Percentiles rank a stretch among this genome's conserved stretches.
phyloP scores from a whole-genome alignment of 495 filamentous ascomycete species.

The Penicillium fimorum region DNA sequence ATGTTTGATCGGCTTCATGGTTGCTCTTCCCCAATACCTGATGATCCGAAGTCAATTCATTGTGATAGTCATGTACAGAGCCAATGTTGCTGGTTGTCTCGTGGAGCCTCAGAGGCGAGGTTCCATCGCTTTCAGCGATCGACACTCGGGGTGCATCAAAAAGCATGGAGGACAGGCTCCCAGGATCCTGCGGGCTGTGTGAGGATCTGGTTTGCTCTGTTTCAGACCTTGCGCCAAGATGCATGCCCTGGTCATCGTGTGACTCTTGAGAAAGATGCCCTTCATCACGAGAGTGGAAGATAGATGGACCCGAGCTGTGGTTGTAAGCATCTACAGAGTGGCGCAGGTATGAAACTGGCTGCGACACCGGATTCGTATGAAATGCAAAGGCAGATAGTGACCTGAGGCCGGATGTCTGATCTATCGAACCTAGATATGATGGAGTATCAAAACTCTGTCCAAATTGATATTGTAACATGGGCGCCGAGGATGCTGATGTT shows the following conservation, averaged over 20 bases:
- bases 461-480: conserved; percentile 22
- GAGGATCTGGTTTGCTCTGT: not conserved
- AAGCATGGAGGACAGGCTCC: conserved; percentile 5
- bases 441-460: conserved; percentile 20
- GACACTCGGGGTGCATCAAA: conserved; percentile 8
- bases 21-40: not conserved
- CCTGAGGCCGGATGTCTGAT: conserved; percentile 31
- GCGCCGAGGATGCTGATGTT: conserved; percentile 15
- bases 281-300: conserved; percentile 8
- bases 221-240: not conserved
- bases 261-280: conserved; percentile 8
- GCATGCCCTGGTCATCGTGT: conserved; percentile 12
- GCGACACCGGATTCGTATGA: conserved; percentile 31
- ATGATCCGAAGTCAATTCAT: not conserved
- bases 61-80: conserved; percentile 4
- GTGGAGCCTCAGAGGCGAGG: conserved; percentile 6
- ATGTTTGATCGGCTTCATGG: conserved; percentile 10
- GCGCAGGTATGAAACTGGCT: conserved; percentile 40
- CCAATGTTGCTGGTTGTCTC: not conserved
- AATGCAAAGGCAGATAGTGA: conserved; percentile 35
- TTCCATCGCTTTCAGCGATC: conserved; percentile 1
- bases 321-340: conserved; percentile 23
- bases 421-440: conserved; percentile 27
- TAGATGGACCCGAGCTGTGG: conserved; percentile 7
- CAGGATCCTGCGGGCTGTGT: not conserved